A percentile compares a stretch with the other conserved stretches of the same genome.
Conservation (phyloP, 768 basidiomycete species). For the Pleurotus tuber-regium region DNA sequence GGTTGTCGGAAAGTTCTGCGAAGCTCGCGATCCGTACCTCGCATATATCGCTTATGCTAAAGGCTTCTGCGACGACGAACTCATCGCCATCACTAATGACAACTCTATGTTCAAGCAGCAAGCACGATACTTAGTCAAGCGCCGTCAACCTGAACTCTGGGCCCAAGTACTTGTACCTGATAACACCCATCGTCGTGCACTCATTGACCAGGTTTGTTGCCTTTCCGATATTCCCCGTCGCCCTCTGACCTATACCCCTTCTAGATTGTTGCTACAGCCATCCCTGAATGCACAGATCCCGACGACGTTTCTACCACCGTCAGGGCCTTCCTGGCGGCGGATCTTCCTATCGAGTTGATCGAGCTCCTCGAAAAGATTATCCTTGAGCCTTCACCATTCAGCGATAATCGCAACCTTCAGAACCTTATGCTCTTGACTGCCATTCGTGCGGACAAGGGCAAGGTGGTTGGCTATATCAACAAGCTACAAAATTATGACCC, state of each 20-base stretch:
- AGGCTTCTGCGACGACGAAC: slow-evolving; percentile 97
- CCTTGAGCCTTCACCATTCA: slow-evolving; percentile 95
- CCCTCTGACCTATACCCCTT: slow-evolving; percentile 3
- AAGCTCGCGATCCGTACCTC: slow-evolving; percentile 95
- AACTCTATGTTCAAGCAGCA: slow-evolving; percentile 99
- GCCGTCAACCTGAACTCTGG: slow-evolving; percentile 95
- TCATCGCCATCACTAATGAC: slow-evolving; percentile 95
- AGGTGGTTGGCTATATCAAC: slow-evolving; percentile 97
- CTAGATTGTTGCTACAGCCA: slow-evolving; percentile 89
- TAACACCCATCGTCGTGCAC: slow-evolving; percentile 87
- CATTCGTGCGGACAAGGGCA: slow-evolving; percentile 96
- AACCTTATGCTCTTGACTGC: slow-evolving; percentile 94
- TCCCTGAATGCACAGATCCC: slow-evolving; percentile 96
- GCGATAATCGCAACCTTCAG: slow-evolving; percentile 95
- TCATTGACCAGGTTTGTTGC: slow-evolving; percentile 81
- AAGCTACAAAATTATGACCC: slow-evolving; percentile 95
- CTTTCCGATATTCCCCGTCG: background rate
- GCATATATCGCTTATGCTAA: slow-evolving; percentile 99
- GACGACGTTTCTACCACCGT: slow-evolving; percentile 99
- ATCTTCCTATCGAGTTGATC: slow-evolving; percentile 95
- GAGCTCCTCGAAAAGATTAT: slow-evolving; percentile 99
- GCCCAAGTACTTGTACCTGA: slow-evolving; percentile 87
- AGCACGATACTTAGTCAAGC: slow-evolving; percentile 95
- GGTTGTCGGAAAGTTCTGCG: slow-evolving; percentile 98
- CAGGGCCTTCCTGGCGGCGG: slow-evolving; percentile 96